Evolutionary conservation across 257 asterid species (phyloP).

Genomic region (Solanum pennellii): DNA sequence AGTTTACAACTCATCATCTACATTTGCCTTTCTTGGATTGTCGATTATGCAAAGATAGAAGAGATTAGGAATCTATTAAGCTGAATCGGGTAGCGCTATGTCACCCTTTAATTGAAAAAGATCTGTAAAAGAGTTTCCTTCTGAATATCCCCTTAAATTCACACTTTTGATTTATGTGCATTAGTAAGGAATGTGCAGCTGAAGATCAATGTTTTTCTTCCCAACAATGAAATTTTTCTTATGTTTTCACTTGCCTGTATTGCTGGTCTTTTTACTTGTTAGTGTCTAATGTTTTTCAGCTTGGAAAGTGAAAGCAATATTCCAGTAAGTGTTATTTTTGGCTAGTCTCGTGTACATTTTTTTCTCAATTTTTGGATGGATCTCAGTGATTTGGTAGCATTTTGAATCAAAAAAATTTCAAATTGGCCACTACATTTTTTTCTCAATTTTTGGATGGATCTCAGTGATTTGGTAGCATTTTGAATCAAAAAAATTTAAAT

Average conservation of each 20-base stretch:
- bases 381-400: not conserved
- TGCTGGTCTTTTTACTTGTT: not conserved
- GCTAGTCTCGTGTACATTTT: not conserved
- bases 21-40: not conserved
- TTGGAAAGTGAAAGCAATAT: not conserved
- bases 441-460: not conserved
- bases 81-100: not conserved
- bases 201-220: not conserved
- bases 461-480: not conserved
- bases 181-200: not conserved
- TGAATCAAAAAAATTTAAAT: not conserved
- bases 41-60: not conserved
- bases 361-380: not conserved
- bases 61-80: not conserved
- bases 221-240: not conserved
- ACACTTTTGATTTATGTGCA: not conserved
- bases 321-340: not conserved
- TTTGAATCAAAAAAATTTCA: not conserved
- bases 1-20: not conserved
- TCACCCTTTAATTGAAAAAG: not conserved
- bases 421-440: not conserved
- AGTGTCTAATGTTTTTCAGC: not conserved
- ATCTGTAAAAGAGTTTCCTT: not conserved
- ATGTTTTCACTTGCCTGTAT: not conserved
- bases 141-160: not conserved